These are phyloP conservation scores for Cyclostephanos tholiformis DNA, from an alignment of 108 stramenopile genomes.

Conservation along the genomic window DNA sequence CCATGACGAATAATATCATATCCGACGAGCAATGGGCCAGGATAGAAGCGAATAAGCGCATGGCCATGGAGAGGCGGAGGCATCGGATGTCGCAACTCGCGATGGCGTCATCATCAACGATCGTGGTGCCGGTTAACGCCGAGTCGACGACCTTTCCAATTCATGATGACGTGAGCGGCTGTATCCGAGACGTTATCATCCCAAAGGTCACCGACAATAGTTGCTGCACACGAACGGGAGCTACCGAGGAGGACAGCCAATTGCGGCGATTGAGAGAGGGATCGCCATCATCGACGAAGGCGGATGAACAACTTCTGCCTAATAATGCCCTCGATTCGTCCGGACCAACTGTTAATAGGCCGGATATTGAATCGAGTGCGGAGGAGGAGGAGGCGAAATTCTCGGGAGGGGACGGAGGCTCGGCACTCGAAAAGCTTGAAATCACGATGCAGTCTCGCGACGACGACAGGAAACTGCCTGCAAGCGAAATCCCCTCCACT, in stretches of 20 bases:
- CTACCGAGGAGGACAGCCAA: constrained; percentile 1
- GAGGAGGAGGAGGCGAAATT: neutral
- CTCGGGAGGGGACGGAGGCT: neutral
- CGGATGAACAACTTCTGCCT: neutral
- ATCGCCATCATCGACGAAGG: neutral
- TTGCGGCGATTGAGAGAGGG: neutral
- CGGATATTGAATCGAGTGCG: neutral
- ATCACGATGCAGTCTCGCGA: neutral
- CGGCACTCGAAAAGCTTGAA: neutral
- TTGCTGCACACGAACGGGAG: neutral
- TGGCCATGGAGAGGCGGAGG: constrained; percentile 25
- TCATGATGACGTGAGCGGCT: neutral
- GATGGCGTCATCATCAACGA: no score
- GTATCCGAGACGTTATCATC: neutral
- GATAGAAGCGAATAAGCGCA: constrained; percentile 20
- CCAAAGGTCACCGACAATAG: neutral
- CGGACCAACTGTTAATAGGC: neutral
- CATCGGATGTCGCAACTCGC: neutral
- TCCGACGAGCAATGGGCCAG: constrained; percentile 16
- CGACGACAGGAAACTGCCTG: neutral
- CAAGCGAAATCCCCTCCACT: neutral
- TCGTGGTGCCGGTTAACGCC: neutral
- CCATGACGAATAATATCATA: neutral
- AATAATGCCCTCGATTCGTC: neutral
- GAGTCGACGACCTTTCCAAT: constrained; percentile 4